Conservation (phyloP, 2,329 filamentous ascomycete species). For the Davidsoniella neocaledoniae region DNA sequence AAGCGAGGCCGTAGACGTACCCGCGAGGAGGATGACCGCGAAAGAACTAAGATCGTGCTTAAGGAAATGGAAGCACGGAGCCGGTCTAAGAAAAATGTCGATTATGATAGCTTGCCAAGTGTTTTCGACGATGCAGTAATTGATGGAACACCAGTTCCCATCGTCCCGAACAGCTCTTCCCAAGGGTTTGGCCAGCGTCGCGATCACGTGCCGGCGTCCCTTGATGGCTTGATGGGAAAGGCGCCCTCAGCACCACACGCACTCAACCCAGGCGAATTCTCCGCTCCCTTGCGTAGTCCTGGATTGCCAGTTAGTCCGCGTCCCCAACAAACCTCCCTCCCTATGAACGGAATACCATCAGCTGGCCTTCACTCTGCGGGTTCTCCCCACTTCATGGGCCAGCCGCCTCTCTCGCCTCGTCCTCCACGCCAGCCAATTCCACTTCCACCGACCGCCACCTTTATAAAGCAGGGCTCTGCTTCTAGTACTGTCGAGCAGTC, state of each 20-base stretch:
- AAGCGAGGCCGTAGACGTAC: slow-evolving; percentile 66
- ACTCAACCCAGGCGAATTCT: slow-evolving; percentile 15
- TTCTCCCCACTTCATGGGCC: slow-evolving; percentile 20
- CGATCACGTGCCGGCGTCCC: slow-evolving; percentile 29
- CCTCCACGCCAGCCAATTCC: slow-evolving; percentile 58
- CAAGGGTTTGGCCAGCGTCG: slow-evolving; percentile 14
- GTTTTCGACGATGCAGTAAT: slow-evolving; percentile 7
- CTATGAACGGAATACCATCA: slow-evolving; percentile 29
- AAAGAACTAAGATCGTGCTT: slow-evolving; percentile 51
- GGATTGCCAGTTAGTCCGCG: slow-evolving; percentile 44
- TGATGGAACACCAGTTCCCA: slow-evolving; percentile 9
- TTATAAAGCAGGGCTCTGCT: slow-evolving; percentile 18
- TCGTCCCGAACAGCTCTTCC: slow-evolving; percentile 24
- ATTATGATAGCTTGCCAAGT: slow-evolving; percentile 17
- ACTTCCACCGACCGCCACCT: slow-evolving; percentile 50
- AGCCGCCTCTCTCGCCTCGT: slow-evolving; percentile 49
- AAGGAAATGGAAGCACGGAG: slow-evolving; percentile 55
- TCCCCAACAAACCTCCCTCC: slow-evolving; percentile 46
- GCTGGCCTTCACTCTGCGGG: not conserved
- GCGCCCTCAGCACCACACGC: slow-evolving; percentile 14
- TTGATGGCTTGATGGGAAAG: slow-evolving; percentile 31
- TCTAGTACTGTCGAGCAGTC: slow-evolving; percentile 15
- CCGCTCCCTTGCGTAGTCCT: slow-evolving; percentile 35
- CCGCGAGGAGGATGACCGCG: slow-evolving; percentile 69
- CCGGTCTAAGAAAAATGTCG: slow-evolving; percentile 55